Percentiles rank a stretch among this genome's conserved stretches.
Evolutionary conservation across 371 early-diverging fungal species (phyloP).

Genomic region (Mucor saturninus): DNA sequence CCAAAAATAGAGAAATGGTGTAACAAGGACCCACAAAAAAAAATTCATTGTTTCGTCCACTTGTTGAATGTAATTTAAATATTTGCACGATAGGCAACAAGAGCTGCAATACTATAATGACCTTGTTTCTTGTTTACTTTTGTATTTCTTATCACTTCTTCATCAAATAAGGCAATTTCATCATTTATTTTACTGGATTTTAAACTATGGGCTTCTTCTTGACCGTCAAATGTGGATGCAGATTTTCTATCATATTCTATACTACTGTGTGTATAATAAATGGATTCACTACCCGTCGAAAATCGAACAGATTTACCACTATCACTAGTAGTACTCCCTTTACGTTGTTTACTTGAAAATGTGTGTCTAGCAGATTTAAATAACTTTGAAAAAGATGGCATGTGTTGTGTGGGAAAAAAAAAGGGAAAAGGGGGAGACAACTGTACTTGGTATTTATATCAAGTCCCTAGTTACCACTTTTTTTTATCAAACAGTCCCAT

Average conservation of each 20-base stretch:
- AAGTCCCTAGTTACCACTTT: too few species aligned
- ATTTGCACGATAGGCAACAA: slow-evolving; percentile 32
- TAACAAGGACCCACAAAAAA: neutral
- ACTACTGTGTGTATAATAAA: slow-evolving; percentile 32
- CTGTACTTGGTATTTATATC: neutral
- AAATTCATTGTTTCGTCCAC: neutral
- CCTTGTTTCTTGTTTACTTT: slow-evolving; percentile 34
- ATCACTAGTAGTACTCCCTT: slow-evolving; percentile 2
- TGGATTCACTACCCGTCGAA: slow-evolving; percentile 11
- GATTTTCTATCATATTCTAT: slow-evolving; percentile 33
- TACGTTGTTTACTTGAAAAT: slow-evolving; percentile 15
- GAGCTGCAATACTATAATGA: slow-evolving; percentile 32
- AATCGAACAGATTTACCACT: slow-evolving; percentile 29
- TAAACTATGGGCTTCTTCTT: slow-evolving; percentile 20
- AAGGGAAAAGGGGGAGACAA: neutral
- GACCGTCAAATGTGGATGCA: neutral
- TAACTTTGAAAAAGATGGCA: slow-evolving; percentile 27
- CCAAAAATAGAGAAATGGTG: slow-evolving; percentile 16
- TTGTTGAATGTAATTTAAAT: slow-evolving; percentile 11
- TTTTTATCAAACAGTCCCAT: too few species aligned
- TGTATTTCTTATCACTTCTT: slow-evolving; percentile 34
- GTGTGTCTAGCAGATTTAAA: slow-evolving; percentile 21
- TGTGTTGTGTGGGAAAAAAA: neutral
- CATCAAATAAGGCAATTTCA: slow-evolving; percentile 20
- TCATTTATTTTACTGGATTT: slow-evolving; percentile 11